Base-by-base conservation (phyloP, 2,329 filamentous ascomycete species). In the Sporothrix mexicana region DNA sequence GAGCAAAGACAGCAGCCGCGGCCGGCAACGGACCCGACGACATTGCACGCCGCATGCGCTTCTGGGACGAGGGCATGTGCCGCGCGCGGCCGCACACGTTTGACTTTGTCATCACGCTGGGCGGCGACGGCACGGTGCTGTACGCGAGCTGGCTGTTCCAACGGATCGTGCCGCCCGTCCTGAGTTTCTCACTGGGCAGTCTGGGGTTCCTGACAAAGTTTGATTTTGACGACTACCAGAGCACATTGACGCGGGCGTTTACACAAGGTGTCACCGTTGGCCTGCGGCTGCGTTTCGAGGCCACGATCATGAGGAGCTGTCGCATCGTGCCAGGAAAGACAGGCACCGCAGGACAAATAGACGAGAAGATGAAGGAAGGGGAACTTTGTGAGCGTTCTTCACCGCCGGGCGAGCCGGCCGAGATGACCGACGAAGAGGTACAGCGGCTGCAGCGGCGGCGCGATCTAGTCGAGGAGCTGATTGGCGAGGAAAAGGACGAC, bases 91-190 rank as follows among this genome's bases (percentile, higher is more conserved):
- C 95, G 3, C 94, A 97, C 77, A 92, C 90, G 0, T 98, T 98
- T 79, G 96, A 99, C 81, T 97, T 99, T 78, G 91, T 97, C 69
- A 89, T 99, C 64, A 97, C 95, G 0, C 87, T 97, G 2, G 95
- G 94, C 67, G 96, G 96, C 13, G 96, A 99, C 79, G 96, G 96
- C n/a, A 99, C 96, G 0, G 95, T 99, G 7, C 85, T 99, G 12
- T 98, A 97, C 79, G 93, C 95, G 3, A 97, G 94, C 79, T 98
- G 95, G 95, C 86, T 99, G 0, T 99, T 99, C 80, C 96, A 99
- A 83, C 90, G 93, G 57, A 92, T 98, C 64, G 95, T 98, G 0
- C 96, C 96, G 6, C 96, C 96, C 0, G 94, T 98, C 0, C 85
- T 99, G 74, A 95, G 94, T 74, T 98, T 99, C 80, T 89, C 90